Conservation (phyloP, 2,329 filamentous ascomycete genomes). For the Metarhizium humberi region DNA sequence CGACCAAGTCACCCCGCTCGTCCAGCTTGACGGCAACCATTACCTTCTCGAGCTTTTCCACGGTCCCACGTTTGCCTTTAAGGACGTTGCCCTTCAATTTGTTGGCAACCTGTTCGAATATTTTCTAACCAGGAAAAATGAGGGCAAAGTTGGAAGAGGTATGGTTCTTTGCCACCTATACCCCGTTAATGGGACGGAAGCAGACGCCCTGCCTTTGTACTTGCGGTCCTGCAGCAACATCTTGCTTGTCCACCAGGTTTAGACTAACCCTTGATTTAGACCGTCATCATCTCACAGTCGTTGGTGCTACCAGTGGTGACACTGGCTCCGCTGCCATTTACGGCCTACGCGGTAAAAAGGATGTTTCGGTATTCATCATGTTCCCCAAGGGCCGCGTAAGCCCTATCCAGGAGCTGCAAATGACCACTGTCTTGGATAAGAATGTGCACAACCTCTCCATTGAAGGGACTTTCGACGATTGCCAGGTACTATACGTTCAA, state of each 20-base stretch:
- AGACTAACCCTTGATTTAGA: slow-evolving; percentile 30
- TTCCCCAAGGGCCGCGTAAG: slow-evolving; percentile 86
- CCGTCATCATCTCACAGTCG: slow-evolving; percentile 73
- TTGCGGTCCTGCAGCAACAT: not conserved
- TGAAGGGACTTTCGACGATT: slow-evolving; percentile 89
- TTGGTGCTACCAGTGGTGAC: slow-evolving; percentile 79
- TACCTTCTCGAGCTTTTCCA: slow-evolving; percentile 93
- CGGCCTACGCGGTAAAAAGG: slow-evolving; percentile 87
- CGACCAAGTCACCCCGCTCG: slow-evolving; percentile 67
- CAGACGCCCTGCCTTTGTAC: not conserved
- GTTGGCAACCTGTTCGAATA: slow-evolving; percentile 95
- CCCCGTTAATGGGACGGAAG: not conserved
- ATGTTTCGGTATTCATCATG: slow-evolving; percentile 92
- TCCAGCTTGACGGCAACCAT: slow-evolving; percentile 66
- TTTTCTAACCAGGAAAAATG: slow-evolving; percentile 66
- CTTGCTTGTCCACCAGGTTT: not conserved
- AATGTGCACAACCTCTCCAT: slow-evolving; percentile 93
- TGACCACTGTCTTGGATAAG: slow-evolving; percentile 84
- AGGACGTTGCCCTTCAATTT: slow-evolving; percentile 92
- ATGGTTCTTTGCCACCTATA: slow-evolving; percentile 11
- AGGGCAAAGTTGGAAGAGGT: slow-evolving; percentile 53
- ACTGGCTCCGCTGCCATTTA: slow-evolving; percentile 96
- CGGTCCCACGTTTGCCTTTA: slow-evolving; percentile 91
- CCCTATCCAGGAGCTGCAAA: slow-evolving; percentile 90
- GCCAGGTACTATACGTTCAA: slow-evolving; percentile 49